Base-by-base conservation (phyloP, 257 asterid genomes). In the Solanum rostratum region DNA sequence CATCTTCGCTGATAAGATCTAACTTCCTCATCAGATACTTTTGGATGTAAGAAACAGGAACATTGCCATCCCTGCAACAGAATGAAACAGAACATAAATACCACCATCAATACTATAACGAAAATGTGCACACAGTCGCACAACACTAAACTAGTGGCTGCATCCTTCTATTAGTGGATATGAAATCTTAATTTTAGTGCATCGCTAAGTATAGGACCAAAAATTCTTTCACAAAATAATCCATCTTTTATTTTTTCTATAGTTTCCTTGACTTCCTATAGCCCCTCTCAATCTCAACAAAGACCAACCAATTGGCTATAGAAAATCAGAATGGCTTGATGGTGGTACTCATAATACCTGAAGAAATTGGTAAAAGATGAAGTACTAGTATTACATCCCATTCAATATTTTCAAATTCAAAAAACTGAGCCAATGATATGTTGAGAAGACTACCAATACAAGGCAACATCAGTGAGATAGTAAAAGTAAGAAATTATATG, bases 1-100 rank as follows among this genome's bases (percentile, higher is more conserved):
- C 99, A 16, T 92, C 97, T 89, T 94, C 98, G 84, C 83, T 91
- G 33, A 89, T 69, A 52, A 96, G 98, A 84, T 92, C 93, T 84
- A 89, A 95, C 89, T 92, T 91, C 86, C 69, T 84, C 88, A 80
- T 86, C 83, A 92, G 91, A 90, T 92, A 92, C 84, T 90, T 90
- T 37, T 90, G 94, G 84, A 92, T 87, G 85, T 82, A 87, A 59
- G 93, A 91, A 89, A 90, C 92, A 1, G 98, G 92, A 82, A 96
- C 86, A 74, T 84, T 91, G 65, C 97, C 97, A 90, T 96, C 97
- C 91, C 99, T 96, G 96, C 85, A 60, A 84, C 69, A 86, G 70
- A 74, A 70, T 19, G 29, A 60, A 62, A 78, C 57, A 66, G 59
- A 49, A 82, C 29, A 55, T 30, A 52, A 57, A 9, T 33, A 39